Conservation (phyloP, 2,329 filamentous ascomycete species). For the Ascochyta clinopodiicola region DNA sequence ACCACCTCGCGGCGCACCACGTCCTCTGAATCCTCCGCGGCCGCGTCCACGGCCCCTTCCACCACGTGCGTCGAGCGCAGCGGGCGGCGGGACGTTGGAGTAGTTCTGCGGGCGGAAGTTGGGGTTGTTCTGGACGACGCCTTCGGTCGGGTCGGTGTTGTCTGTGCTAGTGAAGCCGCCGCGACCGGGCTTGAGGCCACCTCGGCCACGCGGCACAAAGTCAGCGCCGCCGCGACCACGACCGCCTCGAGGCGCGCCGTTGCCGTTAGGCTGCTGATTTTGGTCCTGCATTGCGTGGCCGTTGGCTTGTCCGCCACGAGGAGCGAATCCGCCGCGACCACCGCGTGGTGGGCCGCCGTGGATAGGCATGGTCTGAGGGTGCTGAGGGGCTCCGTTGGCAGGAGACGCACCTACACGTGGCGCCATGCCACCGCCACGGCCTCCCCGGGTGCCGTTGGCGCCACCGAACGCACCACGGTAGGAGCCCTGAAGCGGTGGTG, state of each 20-base stretch:
- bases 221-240: slow-evolving; percentile 30
- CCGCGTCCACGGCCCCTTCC: slow-evolving; percentile 38
- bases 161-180: slow-evolving; percentile 57
- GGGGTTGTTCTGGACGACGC: slow-evolving; percentile 62
- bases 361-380: slow-evolving; percentile 49
- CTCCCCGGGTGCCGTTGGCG: slow-evolving; percentile 47
- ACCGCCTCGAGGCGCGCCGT: slow-evolving; percentile 39
- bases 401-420: slow-evolving; percentile 32
- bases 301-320: slow-evolving; percentile 40
- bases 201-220: slow-evolving; percentile 50
- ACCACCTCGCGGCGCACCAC: slow-evolving; percentile 39
- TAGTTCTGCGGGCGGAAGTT: slow-evolving; percentile 61
- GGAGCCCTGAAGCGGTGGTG: slow-evolving; percentile 64
- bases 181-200: slow-evolving; percentile 46
- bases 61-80: slow-evolving; percentile 36
- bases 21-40: slow-evolving; percentile 40
- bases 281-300: slow-evolving; percentile 33
- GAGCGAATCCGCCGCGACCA: slow-evolving; percentile 48
- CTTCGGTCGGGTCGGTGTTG: slow-evolving; percentile 59
- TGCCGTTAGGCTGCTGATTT: slow-evolving; percentile 33
- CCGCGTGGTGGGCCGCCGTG: slow-evolving; percentile 48
- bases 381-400: slow-evolving; percentile 35
- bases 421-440: slow-evolving; percentile 50
- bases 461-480: slow-evolving; percentile 65
- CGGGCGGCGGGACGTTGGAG: slow-evolving; percentile 46